phyloP scores from a whole-genome alignment of 331 rosid genomes.

The Malus hybrid region DNA sequence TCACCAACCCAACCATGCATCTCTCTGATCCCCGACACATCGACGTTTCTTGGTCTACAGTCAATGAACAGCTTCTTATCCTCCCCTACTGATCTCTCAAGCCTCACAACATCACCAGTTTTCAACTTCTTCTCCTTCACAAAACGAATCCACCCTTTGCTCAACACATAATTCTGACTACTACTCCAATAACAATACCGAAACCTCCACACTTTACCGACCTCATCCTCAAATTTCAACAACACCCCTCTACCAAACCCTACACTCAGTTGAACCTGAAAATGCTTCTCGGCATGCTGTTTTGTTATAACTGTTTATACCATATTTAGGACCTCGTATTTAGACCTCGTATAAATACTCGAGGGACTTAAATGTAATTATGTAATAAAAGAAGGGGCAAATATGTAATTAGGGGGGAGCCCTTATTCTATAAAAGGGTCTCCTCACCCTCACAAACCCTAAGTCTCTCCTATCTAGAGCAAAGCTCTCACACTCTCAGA shows the following conservation, averaged over 20 bases:
- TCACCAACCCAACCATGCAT: background rate
- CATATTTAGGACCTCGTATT: no score
- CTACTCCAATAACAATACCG: slow-evolving; percentile 26
- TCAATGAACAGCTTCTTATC: slow-evolving; percentile 13
- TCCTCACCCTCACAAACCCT: no score
- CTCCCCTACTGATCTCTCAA: slow-evolving; percentile 4
- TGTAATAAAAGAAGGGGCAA: no score
- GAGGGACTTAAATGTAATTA: no score
- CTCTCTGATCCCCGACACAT: background rate
- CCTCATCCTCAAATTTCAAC: slow-evolving; percentile 10
- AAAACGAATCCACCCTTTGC: slow-evolving; percentile 22
- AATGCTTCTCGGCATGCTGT: slow-evolving; percentile 22
- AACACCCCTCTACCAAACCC: background rate
- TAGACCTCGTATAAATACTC: no score
- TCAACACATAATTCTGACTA: slow-evolving; percentile 17
- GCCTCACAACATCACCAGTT: slow-evolving; percentile 13
- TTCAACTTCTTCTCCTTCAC: slow-evolving; percentile 25
- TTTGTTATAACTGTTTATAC: background rate
- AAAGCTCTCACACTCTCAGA: no score
- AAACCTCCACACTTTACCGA: slow-evolving; percentile 20
- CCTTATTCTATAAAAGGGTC: no score
- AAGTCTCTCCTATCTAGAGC: no score
- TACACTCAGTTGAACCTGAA: background rate
- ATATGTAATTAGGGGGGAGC: no score
- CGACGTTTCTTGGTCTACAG: background rate